These are phyloP conservation scores for Pyrenochaeta sp. DNA, from an alignment of 2,329 filamentous ascomycete species.

Conservation along the genomic window DNA sequence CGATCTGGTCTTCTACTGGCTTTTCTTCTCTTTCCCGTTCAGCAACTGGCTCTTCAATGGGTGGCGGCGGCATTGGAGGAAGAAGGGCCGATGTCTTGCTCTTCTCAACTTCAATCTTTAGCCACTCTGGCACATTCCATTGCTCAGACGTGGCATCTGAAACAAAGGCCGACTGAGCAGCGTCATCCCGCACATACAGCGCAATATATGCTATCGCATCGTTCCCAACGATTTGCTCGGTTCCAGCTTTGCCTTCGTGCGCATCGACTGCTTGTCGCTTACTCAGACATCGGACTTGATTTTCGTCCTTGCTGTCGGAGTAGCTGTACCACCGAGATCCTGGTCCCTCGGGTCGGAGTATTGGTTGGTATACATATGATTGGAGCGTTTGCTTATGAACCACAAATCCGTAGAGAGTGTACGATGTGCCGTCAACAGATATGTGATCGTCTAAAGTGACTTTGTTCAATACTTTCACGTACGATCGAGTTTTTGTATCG, in stretches of 20 bases:
- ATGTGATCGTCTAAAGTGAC: constrained; percentile 66
- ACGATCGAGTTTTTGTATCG: constrained; percentile 62
- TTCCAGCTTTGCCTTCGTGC: constrained; percentile 58
- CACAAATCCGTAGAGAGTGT: constrained; percentile 67
- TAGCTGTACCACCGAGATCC: constrained; percentile 68
- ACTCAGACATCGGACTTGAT: constrained; percentile 65
- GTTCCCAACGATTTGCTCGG: constrained; percentile 50
- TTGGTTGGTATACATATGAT: constrained; percentile 67
- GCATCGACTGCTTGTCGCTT: constrained; percentile 62
- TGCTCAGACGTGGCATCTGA: constrained; percentile 54
- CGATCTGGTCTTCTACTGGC: not conserved
- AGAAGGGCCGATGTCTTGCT: constrained; percentile 21
- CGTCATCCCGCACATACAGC: constrained; percentile 64
- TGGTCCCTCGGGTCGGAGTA: constrained; percentile 65
- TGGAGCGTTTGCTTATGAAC: constrained; percentile 67
- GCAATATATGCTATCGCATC: constrained; percentile 63
- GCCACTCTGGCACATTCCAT: constrained; percentile 57
- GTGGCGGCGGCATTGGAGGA: constrained; percentile 20
- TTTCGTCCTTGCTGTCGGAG: constrained; percentile 62
- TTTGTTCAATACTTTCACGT: constrained; percentile 65
- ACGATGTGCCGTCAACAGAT: constrained; percentile 57
- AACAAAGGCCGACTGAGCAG: constrained; percentile 49
- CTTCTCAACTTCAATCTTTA: constrained; percentile 42
- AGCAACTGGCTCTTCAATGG: constrained; percentile 8
- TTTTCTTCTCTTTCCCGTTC: constrained; percentile 9